Evolutionary conservation across 1,139 yeast genomes (phyloP), one percentile per base, ranked within the genome.

Genomic region (Schizosaccharomyces versatilis): DNA sequence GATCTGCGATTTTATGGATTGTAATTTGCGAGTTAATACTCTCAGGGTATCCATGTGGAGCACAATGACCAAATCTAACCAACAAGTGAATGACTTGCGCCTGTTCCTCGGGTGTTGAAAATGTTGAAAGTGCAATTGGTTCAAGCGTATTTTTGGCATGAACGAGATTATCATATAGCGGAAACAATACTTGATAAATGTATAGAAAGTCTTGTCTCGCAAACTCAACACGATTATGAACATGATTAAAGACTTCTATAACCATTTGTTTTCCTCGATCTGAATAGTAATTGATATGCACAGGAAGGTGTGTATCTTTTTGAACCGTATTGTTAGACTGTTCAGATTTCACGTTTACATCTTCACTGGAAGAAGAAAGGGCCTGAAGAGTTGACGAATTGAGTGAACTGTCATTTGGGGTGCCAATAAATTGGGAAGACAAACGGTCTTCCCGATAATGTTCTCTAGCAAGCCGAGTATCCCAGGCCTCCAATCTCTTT

Each of bases 1-100:
- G 71, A 62, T 82, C 93, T 53, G 79, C 67, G n/a, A 80, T 71
- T 1, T 81, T 71, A 42, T 72, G 72, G 54, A 81, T 60, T 77
- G 74, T 54, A 73, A 77, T 40, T 71, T 63, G 32, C 6, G 67
- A 63, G 32, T 65, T 63, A 57, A 68, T 66, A 54, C 61, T 66
- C 63, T 66, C 71, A 57, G 69, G 63, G 60, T 60, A 58, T 44
- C 49, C 49, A 12, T 44, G 32, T 7, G 49, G 49, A 51, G 67
- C 79, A 14, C 72, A 66, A 52, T 60, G 63, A 54, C 73, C 71
- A 61, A 68, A 73, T 38, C 61, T 63, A 19, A 53, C 41, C 32
- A 63, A 58, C 17, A 57, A 56, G 36, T 56, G 54, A n/a, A 63
- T 53, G 36, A 62, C 53, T 7, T 56, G 53, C 1, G 65, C 62